phyloP scores from a whole-genome alignment of 306 rosid genomes.

The Trifolium subterraneum region DNA sequence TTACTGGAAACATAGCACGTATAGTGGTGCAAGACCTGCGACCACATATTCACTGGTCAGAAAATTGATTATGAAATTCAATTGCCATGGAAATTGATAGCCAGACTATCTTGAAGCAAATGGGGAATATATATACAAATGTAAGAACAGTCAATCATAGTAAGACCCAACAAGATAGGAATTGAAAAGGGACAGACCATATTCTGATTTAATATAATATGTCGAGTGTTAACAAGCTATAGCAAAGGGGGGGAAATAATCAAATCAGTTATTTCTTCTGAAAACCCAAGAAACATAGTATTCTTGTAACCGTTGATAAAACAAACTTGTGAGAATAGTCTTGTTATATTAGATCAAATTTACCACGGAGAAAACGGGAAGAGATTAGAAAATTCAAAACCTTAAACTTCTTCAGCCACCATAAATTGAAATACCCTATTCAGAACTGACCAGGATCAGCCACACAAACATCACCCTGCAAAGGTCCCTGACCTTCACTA shows the following conservation, averaged over 20 bases:
- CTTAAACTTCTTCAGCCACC: conserved; percentile 66
- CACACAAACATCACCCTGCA: conserved; percentile 77
- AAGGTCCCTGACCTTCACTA: conserved; percentile 72
- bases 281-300: conserved; percentile 34
- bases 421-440: conserved; percentile 57
- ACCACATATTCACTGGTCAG: conserved; percentile 86
- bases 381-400: conserved; percentile 67
- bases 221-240: conserved; percentile 21
- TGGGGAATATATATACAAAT: conserved; percentile 7
- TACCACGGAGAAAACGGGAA: conserved; percentile 31
- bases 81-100: conserved; percentile 49
- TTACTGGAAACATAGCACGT: conserved; percentile 78
- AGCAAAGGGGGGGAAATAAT: background rate
- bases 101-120: conserved; percentile 40
- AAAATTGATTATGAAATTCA: conserved; percentile 57
- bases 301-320: background rate
- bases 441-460: conserved; percentile 59
- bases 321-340: conserved; percentile 7
- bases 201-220: conserved; percentile 29
- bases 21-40: conserved; percentile 94
- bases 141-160: conserved; percentile 32
- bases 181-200: conserved; percentile 19
- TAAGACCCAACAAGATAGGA: conserved; percentile 30
- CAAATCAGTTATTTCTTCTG: conserved; percentile 20
- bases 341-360: conserved; percentile 31